A percentile compares a stretch with the other conserved stretches of the same genome.
Evolutionary conservation across 169 alveolate species (phyloP).

Genomic region (Plasmodium gallinaceum): DNA sequence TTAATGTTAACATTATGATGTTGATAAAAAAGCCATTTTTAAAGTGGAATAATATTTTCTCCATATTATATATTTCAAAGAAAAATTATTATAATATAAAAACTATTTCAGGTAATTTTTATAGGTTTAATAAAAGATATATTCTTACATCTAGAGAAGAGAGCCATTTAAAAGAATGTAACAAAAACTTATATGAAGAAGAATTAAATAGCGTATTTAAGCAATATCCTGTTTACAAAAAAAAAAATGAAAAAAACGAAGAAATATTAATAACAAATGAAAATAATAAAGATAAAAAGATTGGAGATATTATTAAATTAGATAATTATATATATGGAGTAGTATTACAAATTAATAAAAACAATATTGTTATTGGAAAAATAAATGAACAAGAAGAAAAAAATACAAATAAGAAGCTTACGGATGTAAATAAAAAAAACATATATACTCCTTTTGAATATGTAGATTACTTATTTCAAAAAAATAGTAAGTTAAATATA

Average conservation of each 20-base stretch:
- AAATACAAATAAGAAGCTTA: not conserved
- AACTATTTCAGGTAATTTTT: not conserved
- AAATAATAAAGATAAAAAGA: conserved; percentile 1
- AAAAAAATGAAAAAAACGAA: conserved; percentile 13
- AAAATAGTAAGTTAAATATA: conserved; percentile 15
- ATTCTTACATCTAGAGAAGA: not conserved
- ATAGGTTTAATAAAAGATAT: not conserved
- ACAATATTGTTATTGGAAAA: conserved; percentile 28
- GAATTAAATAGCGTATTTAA: conserved; percentile 43
- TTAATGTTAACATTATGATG: too few species aligned
- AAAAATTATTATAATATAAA: not conserved
- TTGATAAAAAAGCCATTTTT: not conserved
- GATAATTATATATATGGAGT: conserved; percentile 33
- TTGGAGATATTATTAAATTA: conserved; percentile 25
- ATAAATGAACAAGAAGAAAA: not conserved
- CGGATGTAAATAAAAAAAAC: conserved; percentile 5
- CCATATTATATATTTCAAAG: not conserved
- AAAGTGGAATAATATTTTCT: not conserved
- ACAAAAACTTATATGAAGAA: conserved; percentile 30
- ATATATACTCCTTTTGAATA: conserved; percentile 60
- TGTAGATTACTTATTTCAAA: conserved; percentile 15
- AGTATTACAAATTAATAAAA: conserved; percentile 56
- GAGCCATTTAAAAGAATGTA: not conserved
- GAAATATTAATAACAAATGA: conserved; percentile 30
- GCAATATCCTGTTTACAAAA: conserved; percentile 18